Percentiles rank a stretch among this genome's conserved stretches.
phyloP scores from a whole-genome alignment of 177 flowering plant species.

The Vitis hybrid region DNA sequence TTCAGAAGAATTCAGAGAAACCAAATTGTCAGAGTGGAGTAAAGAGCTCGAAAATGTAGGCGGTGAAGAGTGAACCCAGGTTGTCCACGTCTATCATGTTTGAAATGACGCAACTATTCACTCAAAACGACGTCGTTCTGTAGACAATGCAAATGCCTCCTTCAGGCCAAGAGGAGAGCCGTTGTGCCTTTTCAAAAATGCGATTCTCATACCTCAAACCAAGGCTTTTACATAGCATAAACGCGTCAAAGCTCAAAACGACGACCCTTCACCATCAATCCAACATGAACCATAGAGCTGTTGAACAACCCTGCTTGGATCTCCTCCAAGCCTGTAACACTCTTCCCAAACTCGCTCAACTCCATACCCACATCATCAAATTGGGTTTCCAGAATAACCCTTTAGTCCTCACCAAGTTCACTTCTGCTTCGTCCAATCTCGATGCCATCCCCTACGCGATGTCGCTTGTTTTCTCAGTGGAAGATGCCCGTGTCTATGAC shows the following conservation, averaged over 20 bases:
- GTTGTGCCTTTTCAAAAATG: background rate
- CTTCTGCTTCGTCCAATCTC: constrained; percentile 46
- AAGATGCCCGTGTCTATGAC: constrained; percentile 39
- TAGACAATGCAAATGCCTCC: too few species aligned
- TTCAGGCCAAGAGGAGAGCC: too few species aligned
- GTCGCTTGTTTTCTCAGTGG: constrained; percentile 36
- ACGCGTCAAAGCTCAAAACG: background rate
- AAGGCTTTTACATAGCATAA: background rate
- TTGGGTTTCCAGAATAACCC: constrained; percentile 59
- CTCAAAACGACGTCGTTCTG: too few species aligned
- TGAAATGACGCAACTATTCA: too few species aligned
- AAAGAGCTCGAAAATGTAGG: too few species aligned
- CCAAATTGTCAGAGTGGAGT: too few species aligned
- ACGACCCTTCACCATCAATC: background rate
- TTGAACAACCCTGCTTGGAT: constrained; percentile 55
- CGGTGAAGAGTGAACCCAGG: too few species aligned
- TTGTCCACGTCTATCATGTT: too few species aligned
- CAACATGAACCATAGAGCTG: constrained; percentile 32
- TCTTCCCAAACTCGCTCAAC: constrained; percentile 48
- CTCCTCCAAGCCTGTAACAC: constrained; percentile 54
- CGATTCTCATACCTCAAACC: background rate
- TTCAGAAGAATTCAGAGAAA: too few species aligned
- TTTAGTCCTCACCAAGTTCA: constrained; percentile 68
- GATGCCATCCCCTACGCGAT: constrained; percentile 45
- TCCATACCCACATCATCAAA: constrained; percentile 59